phyloP scores from a whole-genome alignment of 352 stramenopile genomes.

The Globisporangium heterothallicum region DNA sequence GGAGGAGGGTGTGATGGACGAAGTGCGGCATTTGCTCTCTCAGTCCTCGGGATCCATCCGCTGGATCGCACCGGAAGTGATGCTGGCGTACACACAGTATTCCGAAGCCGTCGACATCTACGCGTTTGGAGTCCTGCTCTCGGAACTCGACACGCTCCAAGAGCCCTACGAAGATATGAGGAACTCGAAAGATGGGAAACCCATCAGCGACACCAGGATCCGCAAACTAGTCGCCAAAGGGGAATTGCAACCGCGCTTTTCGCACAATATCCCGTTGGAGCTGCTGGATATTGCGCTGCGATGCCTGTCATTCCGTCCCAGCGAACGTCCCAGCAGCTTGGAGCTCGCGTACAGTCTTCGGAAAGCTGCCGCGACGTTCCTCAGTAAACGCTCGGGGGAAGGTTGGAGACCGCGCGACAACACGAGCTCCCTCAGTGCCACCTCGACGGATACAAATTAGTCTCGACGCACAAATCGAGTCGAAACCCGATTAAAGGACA shows the following conservation, averaged over 20 bases:
- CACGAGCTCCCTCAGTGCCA: slow-evolving; percentile 2
- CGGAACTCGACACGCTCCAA: slow-evolving; percentile 20
- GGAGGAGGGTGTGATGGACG: slow-evolving; percentile 11
- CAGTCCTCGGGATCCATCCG: slow-evolving; percentile 10
- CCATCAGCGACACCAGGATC: slow-evolving; percentile 18
- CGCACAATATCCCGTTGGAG: slow-evolving; percentile 18
- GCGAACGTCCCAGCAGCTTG: slow-evolving; percentile 20
- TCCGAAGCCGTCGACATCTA: slow-evolving; percentile 21
- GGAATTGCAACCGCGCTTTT: slow-evolving; percentile 24
- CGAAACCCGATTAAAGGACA: slow-evolving; percentile 13
- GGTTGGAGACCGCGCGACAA: slow-evolving; percentile 7
- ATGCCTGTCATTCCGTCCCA: slow-evolving; percentile 30
- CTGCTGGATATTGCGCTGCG: slow-evolving; percentile 21
- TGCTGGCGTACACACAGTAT: slow-evolving; percentile 17
- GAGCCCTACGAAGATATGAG: slow-evolving; percentile 14
- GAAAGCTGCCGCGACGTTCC: slow-evolving; percentile 10
- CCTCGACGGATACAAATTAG: slow-evolving; percentile 17
- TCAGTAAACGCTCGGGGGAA: slow-evolving; percentile 15
- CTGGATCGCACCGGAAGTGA: slow-evolving; percentile 20
- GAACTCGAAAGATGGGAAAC: slow-evolving; percentile 3
- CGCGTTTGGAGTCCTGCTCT: slow-evolving; percentile 18
- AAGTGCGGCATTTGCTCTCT: slow-evolving; percentile 17
- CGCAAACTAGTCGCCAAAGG: slow-evolving; percentile 25
- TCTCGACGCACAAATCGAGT: slow-evolving; percentile 28
- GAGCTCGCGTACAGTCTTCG: slow-evolving; percentile 18